A percentile compares a stretch with the other conserved stretches of the same genome.
These are phyloP conservation scores for Asterochloris erici DNA, from an alignment of 139 green algal genomes.

Conservation along the genomic window DNA sequence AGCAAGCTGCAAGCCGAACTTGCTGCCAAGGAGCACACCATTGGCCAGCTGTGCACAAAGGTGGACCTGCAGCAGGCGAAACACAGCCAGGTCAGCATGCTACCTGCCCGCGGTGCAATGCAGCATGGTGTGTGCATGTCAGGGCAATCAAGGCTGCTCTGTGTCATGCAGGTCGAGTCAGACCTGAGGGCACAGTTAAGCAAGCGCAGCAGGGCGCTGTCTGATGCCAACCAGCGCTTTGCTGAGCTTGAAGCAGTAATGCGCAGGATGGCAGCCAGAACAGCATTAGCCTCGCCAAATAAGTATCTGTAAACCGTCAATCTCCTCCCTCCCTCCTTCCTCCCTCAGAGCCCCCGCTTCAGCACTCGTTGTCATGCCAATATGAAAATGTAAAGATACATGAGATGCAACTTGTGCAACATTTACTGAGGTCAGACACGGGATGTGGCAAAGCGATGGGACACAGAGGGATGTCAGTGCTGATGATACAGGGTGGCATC, in stretches of 20 bases:
- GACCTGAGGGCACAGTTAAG: constrained; percentile 31
- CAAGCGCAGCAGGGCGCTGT: constrained; percentile 33
- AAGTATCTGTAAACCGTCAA: too few relatives aligned
- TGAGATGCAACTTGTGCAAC: too few relatives aligned
- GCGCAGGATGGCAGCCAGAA: constrained; percentile 44
- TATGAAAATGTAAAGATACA: too few relatives aligned
- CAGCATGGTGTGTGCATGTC: background rate
- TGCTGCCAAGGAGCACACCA: background rate
- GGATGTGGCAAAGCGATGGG: too few relatives aligned
- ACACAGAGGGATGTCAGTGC: too few relatives aligned
- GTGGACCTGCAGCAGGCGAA: background rate
- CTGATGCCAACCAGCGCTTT: constrained; percentile 48
- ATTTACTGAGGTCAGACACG: too few relatives aligned
- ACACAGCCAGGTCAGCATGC: background rate
- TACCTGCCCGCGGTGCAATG: background rate
- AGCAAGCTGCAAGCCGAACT: background rate
- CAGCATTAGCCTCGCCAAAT: background rate
- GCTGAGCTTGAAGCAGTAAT: constrained; percentile 55
- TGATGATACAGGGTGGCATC: too few relatives aligned
- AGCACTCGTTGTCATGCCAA: too few relatives aligned
- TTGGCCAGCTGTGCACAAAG: background rate
- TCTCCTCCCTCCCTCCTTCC: too few relatives aligned
- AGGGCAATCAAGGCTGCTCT: background rate
- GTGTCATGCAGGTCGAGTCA: constrained; percentile 23
- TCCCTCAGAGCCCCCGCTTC: too few relatives aligned